Conservation (phyloP, 805 yeast species). For the Myxozyma melibiosi region DNA sequence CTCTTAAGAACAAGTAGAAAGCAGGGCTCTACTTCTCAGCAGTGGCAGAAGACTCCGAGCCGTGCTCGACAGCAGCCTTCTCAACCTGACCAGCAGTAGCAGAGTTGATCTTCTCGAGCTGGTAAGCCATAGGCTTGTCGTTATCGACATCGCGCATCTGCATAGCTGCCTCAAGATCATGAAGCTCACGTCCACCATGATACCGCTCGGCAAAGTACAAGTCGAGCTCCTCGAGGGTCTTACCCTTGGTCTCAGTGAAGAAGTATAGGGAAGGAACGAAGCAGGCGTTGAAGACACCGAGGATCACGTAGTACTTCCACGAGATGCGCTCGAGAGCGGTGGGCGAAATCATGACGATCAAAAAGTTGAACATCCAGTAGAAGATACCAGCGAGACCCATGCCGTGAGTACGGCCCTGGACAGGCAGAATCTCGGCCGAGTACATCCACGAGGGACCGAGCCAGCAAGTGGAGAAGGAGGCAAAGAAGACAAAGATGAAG, state of each 20-base stretch:
- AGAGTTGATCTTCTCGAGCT: conserved; percentile 8
- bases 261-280: conserved; percentile 49
- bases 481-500: conserved; percentile 51
- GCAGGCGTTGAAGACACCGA: conserved; percentile 56
- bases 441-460: conserved; percentile 55
- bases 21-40: no score
- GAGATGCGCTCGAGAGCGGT: conserved; percentile 51
- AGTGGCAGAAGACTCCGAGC: no score
- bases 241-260: conserved; percentile 66
- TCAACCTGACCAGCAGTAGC: no score
- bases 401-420: conserved; percentile 48
- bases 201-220: conserved; percentile 15
- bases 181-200: conserved; percentile 20
- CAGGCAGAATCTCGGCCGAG: conserved; percentile 36
- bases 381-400: conserved; percentile 34
- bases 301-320: conserved; percentile 63
- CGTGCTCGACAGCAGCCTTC: no score
- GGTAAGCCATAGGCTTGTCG: conserved; percentile 5
- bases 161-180: conserved; percentile 12
- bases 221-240: conserved; percentile 59
- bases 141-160: conserved; percentile 2
- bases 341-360: conserved; percentile 31
- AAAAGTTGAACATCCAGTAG: conserved; percentile 31
- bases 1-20: no score
- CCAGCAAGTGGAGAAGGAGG: conserved; percentile 48